A percentile compares a stretch with the other conserved stretches of the same genome.
These are phyloP conservation scores for Elaeagnus macrophylla DNA, from an alignment of 306 rosid genomes.

Conservation along the genomic window DNA sequence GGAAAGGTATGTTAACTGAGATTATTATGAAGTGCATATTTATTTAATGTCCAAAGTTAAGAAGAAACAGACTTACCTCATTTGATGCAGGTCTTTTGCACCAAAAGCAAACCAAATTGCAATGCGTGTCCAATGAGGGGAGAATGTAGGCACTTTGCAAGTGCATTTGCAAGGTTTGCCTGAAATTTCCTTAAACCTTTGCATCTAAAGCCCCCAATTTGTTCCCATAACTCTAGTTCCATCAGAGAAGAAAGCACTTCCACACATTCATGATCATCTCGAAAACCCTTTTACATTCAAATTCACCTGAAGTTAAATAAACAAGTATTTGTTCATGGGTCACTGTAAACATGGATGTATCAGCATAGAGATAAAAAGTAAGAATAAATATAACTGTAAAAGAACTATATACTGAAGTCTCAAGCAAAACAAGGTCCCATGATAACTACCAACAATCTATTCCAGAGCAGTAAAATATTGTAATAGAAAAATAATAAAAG, in stretches of 20 bases:
- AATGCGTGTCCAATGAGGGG: constrained; percentile 99
- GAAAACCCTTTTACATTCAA: background rate
- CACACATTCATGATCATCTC: background rate
- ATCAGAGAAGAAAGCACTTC: constrained; percentile 1
- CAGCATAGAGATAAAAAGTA: no score
- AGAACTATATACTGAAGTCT: no score
- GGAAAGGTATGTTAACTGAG: constrained; percentile 67
- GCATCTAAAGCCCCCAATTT: background rate
- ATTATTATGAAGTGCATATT: background rate
- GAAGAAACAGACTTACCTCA: constrained; percentile 19
- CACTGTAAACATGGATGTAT: no score
- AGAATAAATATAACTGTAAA: no score
- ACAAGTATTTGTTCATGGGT: no score
- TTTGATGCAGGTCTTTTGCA: constrained; percentile 79
- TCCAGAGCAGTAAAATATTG: background rate
- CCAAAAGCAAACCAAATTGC: constrained; percentile 95
- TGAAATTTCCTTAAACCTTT: constrained; percentile 7
- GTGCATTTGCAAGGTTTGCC: constrained; percentile 92
- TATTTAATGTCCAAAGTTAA: constrained; percentile 14
- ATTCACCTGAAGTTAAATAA: no score
- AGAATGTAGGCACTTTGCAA: constrained; percentile 97
- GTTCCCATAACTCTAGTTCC: background rate
- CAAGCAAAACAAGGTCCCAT: no score
- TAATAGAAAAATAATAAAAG: background rate
- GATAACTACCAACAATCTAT: no score